These are phyloP conservation scores for Metschnikowia orientalis DNA, from an alignment of 805 yeast genomes.

Conservation along the genomic window DNA sequence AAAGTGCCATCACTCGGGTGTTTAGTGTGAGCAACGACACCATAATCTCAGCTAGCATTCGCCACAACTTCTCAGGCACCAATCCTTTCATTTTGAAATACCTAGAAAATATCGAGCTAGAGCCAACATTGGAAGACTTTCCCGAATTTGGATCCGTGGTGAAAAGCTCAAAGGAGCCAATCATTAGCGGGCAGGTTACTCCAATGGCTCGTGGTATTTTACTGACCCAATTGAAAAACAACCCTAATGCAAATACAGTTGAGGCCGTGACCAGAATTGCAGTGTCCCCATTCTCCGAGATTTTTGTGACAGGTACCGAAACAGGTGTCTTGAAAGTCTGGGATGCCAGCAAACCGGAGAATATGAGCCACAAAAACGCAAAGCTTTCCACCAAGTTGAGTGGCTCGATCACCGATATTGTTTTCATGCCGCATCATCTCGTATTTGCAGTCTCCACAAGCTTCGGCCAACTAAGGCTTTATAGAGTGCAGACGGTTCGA, in stretches of 20 bases:
- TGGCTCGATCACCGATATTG: slow-evolving; percentile 45
- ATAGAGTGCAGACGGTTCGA: slow-evolving; percentile 30
- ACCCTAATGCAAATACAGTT: slow-evolving; percentile 53
- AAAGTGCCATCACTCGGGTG: slow-evolving; percentile 21
- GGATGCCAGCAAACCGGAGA: slow-evolving; percentile 66
- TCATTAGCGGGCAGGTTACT: slow-evolving; percentile 5
- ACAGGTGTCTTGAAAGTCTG: slow-evolving; percentile 71
- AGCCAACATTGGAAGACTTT: slow-evolving; percentile 56
- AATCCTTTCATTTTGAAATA: slow-evolving; percentile 60
- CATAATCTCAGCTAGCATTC: slow-evolving; percentile 32
- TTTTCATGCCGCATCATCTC: slow-evolving; percentile 50
- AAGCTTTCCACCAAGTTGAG: slow-evolving; percentile 40
- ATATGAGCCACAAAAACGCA: slow-evolving; percentile 48
- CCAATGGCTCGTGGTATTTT: slow-evolving; percentile 38
- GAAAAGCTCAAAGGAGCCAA: slow-evolving; percentile 9
- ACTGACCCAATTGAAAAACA: slow-evolving; percentile 42
- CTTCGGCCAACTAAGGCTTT: slow-evolving; percentile 43
- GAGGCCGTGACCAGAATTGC: slow-evolving; percentile 51
- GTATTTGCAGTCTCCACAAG: slow-evolving; percentile 54
- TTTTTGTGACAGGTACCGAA: slow-evolving; percentile 74
- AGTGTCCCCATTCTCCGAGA: slow-evolving; percentile 57
- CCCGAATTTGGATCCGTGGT: slow-evolving; percentile 56
- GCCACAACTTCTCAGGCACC: slow-evolving; percentile 62
- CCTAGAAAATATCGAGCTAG: slow-evolving; percentile 49
- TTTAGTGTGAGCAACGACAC: slow-evolving; percentile 30